Evolutionary conservation across 495 filamentous ascomycete genomes (phyloP), one percentile per base, ranked within the genome.

Genomic region (Corynascus novoguineensis): DNA sequence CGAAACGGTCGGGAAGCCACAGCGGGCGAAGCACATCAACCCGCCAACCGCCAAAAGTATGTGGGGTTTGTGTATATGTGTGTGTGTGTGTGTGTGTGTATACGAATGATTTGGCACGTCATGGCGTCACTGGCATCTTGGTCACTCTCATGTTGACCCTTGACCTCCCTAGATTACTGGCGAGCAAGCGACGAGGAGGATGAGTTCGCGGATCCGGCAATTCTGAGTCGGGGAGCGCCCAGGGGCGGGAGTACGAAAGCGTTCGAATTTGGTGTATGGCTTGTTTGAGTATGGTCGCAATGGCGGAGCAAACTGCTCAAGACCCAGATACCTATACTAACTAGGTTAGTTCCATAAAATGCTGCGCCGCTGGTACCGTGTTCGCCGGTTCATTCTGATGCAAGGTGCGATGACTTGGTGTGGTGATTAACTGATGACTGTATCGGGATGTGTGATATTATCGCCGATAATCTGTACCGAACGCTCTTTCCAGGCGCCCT

Each of bases 21-120:
- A 42, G 21, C 52, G 22, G 29, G 52, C 52, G 52, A 25, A 47
- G 52, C 41, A 55, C 37, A 53, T 34, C 25, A 19, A 29, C 9
- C 50, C 5, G 1, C 22, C 34, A 24, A 11, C 17, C 1, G 46
- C 28, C 25, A 17, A 14, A 11, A 47, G 17, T 44, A 11, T 37
- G 11, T 37, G 34, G 34, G n/a, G n/a, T n/a, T n/a, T n/a, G n/a
- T n/a, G n/a, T n/a, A n/a, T n/a, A n/a, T n/a, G n/a, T n/a, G n/a
- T n/a, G n/a, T n/a, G n/a, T n/a, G n/a, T n/a, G n/a, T n/a, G n/a
- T n/a, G n/a, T n/a, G n/a, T n/a, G n/a, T n/a, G n/a, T n/a, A n/a
- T n/a, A n/a, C n/a, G n/a, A n/a, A n/a, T n/a, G n/a, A 38, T 38
- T n/a, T 48, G 45, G 47, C 11, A 50, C 29, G 7, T 10, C 17